phyloP scores from a whole-genome alignment of 176 grass and related monocot species.

The Canna indica region DNA sequence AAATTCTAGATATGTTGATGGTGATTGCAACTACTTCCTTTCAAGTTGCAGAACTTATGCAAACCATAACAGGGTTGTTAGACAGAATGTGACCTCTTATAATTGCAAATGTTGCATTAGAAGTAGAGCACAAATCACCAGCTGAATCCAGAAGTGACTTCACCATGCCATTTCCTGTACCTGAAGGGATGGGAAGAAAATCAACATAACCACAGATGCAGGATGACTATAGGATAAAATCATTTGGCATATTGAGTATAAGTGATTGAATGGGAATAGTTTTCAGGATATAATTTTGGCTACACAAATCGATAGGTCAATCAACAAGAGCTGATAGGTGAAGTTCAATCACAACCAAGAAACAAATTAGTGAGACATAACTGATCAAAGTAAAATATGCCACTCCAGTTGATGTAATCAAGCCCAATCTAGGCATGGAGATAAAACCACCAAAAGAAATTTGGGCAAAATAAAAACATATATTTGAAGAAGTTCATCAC shows the following conservation, averaged over 20 bases:
- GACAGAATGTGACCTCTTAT: slow-evolving; percentile 47
- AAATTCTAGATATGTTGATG: background rate
- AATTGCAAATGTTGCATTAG: slow-evolving; percentile 66
- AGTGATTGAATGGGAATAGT: background rate
- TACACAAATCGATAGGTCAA: background rate
- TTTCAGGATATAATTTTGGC: background rate
- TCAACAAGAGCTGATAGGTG: background rate
- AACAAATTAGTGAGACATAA: no score
- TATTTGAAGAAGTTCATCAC: no score
- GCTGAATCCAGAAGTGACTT: slow-evolving; percentile 73
- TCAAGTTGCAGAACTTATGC: background rate
- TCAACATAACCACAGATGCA: background rate
- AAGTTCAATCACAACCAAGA: no score
- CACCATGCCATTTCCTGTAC: slow-evolving; percentile 83
- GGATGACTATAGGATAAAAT: background rate
- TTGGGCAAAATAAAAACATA: no score
- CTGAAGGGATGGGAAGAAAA: slow-evolving; percentile 21
- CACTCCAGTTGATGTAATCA: no score
- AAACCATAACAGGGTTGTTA: background rate
- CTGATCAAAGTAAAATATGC: no score
- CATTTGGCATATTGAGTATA: background rate
- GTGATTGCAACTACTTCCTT: background rate
- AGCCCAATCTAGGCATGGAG: no score
- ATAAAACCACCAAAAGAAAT: no score
- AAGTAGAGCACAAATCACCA: slow-evolving; percentile 35